Evolutionary conservation across 371 early-diverging fungal genomes (phyloP), one percentile per base, ranked within the genome.

Genomic region (Batrachochytrium dendrobatidis): DNA sequence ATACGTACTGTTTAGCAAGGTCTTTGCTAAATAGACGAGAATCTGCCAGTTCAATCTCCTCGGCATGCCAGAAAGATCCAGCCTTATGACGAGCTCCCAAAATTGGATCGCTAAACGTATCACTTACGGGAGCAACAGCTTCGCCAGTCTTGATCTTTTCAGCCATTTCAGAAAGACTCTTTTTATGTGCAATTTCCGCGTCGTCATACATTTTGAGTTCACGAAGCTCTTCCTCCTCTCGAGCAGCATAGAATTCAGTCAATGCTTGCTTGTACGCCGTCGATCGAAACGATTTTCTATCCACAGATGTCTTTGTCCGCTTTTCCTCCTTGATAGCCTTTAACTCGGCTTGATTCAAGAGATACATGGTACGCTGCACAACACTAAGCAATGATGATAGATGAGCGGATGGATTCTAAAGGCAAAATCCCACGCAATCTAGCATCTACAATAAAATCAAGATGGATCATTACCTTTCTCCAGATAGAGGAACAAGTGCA

Each of bases 291-390:
- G n/a, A n/a, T n/a, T 22, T 34, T 45, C 29, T 58, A 54, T 7
- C 60, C 53, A 12, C 50, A 24, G 25, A 39, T 34, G 51, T 43
- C 18, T 43, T 33, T 43, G 24, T 56, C 31, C 53, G 59, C 55
- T n/a, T n/a, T n/a, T 39, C 39, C 39, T 39, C 39, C 39, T 39
- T 39, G n/a, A n/a, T n/a, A n/a, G n/a, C n/a, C n/a, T n/a, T n/a
- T n/a, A n/a, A n/a, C n/a, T n/a, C 24, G 43, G 31, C 28, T 17
- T 43, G 28, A 5, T 29, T 22, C 63, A 68, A 60, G 7, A 68
- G 52, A 52, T 59, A 60, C 18, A 64, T 32, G n/a, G 69, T 65
- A 46, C 59, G 64, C 44, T 68, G 61, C 15, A 68, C 63, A n/a
- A n/a, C n/a, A n/a, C n/a, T 20, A 68, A 64, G 49, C 68, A 64